Base-by-base conservation (phyloP, 176 grass and related monocot species). In the Avena insularis region DNA sequence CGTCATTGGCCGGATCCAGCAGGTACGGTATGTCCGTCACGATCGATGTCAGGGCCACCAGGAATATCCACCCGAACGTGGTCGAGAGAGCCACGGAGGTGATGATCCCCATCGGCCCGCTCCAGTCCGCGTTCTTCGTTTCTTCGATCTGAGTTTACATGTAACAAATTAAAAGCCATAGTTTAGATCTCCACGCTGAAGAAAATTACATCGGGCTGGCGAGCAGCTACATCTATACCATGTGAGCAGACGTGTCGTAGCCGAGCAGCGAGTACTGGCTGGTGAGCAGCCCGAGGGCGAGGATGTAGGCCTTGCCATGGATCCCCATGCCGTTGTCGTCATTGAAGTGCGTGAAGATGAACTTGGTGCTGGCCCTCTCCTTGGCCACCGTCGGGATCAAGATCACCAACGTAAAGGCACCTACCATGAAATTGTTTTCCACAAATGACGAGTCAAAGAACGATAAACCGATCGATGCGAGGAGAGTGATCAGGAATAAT, bases 291-390 rank as follows among this genome's bases (percentile, higher is more conserved):
- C 93, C 93, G 50, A 95, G 63, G 13, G 80, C 86, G 31, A 93
- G 80, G 17, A 93, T 93, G 53, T 95, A 95, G 31, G 86, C 17
- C 19, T 75, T 90, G 79, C 58, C 31, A 9, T 84, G 84, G 82
- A 91, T 86, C 7, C 89, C 89, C 19, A 71, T 54, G 78, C 79
- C 85, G 53, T 93, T 92, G 11, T 93, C 87, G 2, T 83, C 84
- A 63, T 96, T 96, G 82, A 92, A 96, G 63, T 90, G 82, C 27
- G 94, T 88, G 72, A 96, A 96, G 31, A 96, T 89, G 68, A 93
- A 96, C 65, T 79, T 59, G 4, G 16, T 12, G 4, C 87, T 86
- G 0, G 89, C 82, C 48, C 79, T 88, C n/a, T 93, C 74, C 16
- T 88, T 96, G 4, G 94, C 85, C 2, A 96, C 82, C 15, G 85